Evolutionary conservation across 257 asterid species (phyloP).

Genomic region (Jacaranda mimosifolia): DNA sequence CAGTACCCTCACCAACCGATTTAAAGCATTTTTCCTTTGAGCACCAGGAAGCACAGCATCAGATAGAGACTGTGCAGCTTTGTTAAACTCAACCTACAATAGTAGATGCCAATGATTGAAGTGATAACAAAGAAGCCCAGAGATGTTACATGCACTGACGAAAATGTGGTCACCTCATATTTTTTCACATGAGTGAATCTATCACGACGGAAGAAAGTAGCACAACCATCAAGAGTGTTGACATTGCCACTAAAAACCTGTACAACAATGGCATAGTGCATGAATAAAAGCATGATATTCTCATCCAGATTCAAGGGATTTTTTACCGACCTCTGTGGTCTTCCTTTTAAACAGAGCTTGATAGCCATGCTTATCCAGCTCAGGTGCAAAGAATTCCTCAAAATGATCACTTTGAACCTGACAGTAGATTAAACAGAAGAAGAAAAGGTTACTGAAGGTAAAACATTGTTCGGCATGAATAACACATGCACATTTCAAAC

Average conservation of each 20-base stretch:
- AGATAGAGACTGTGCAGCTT: slow-evolving; percentile 95
- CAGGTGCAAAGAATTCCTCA: slow-evolving; percentile 93
- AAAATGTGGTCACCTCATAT: slow-evolving; percentile 73
- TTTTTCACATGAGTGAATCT: slow-evolving; percentile 93
- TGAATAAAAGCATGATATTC: slow-evolving; percentile 30
- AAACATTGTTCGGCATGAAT: neutral
- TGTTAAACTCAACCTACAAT: slow-evolving; percentile 92
- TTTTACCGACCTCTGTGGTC: slow-evolving; percentile 84
- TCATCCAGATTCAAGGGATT: slow-evolving; percentile 25
- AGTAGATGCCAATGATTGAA: slow-evolving; percentile 24
- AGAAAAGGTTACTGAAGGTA: neutral
- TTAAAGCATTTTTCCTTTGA: slow-evolving; percentile 79
- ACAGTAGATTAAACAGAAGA: slow-evolving; percentile 7
- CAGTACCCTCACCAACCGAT: slow-evolving; percentile 87
- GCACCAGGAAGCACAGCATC: slow-evolving; percentile 84
- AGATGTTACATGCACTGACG: slow-evolving; percentile 24
- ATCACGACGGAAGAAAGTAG: slow-evolving; percentile 98
- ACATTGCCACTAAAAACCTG: slow-evolving; percentile 77
- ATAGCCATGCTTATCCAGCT: slow-evolving; percentile 97
- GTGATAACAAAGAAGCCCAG: slow-evolving; percentile 26
- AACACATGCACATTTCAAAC: neutral
- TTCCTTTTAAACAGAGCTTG: slow-evolving; percentile 82
- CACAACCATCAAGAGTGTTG: slow-evolving; percentile 84
- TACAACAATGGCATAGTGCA: slow-evolving; percentile 22
- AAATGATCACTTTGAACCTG: slow-evolving; percentile 97